A percentile compares a stretch with the other conserved stretches of the same genome.
Evolutionary conservation across 192 early-diverging fungal species (phyloP).

Genomic region (Backusella morwellensis): DNA sequence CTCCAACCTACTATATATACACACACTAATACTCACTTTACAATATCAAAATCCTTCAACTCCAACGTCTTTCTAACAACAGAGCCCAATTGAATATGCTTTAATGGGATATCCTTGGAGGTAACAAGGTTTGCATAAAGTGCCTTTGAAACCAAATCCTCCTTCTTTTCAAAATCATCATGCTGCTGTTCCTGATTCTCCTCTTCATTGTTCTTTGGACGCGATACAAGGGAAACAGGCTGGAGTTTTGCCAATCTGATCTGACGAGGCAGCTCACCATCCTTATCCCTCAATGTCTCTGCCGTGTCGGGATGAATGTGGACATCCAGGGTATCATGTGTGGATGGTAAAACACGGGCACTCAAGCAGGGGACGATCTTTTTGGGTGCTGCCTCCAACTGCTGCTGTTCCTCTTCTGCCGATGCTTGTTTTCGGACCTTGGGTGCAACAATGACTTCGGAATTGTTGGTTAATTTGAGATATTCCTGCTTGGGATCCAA

Average conservation of each 20-base stretch:
- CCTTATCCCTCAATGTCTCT: conserved; percentile 24
- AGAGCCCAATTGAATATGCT: conserved; percentile 46
- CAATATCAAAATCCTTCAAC: conserved; percentile 45
- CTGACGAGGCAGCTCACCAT: conserved; percentile 10
- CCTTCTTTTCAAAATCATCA: conserved; percentile 35
- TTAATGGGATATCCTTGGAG: conserved; percentile 31
- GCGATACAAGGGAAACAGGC: conserved; percentile 25
- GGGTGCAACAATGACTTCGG: conserved; percentile 74
- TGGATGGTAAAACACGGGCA: neutral
- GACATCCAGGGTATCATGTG: conserved; percentile 27
- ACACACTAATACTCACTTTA: conserved; percentile 38
- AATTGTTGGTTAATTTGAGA: conserved; percentile 58
- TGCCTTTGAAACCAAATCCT: conserved; percentile 15
- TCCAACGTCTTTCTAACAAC: conserved; percentile 42
- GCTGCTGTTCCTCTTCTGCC: conserved; percentile 16
- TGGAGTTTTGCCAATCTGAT: conserved; percentile 43
- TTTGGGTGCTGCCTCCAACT: neutral
- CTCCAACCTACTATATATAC: neutral
- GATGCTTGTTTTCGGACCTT: conserved; percentile 50
- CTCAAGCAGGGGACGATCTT: neutral
- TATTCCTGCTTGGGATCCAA: conserved; percentile 47
- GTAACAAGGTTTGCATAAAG: conserved; percentile 38
- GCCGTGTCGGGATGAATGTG: conserved; percentile 43
- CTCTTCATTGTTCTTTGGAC: neutral
- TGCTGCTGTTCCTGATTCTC: conserved; percentile 27